phyloP scores from a whole-genome alignment of 768 basidiomycete genomes.

The Artomyces pyxidatus region DNA sequence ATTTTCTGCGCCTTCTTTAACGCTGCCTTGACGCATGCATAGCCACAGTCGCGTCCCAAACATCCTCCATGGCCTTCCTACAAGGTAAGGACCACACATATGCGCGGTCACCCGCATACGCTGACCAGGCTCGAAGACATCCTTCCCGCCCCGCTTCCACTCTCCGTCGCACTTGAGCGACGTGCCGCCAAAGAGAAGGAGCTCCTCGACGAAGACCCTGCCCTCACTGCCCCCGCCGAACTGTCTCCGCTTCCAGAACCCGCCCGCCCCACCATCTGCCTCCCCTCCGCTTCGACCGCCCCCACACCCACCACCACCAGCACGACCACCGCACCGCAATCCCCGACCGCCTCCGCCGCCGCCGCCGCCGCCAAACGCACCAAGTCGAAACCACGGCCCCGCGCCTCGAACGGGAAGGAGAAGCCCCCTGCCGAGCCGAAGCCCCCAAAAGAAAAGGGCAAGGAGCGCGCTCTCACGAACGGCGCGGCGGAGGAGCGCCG shows the following conservation, averaged over 20 bases:
- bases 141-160: constrained; percentile 11
- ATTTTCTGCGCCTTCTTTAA: not conserved
- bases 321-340: not conserved
- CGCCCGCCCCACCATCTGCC: not conserved
- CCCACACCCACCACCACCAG: constrained; percentile 7
- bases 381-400: too few relatives aligned
- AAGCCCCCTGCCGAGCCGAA: not conserved
- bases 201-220: constrained; percentile 15
- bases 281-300: constrained; percentile 5
- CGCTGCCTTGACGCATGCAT: not conserved
- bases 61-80: constrained; percentile 7
- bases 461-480: not conserved
- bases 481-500: not conserved
- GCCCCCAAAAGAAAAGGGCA: not conserved
- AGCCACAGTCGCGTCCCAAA: constrained; percentile 7
- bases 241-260: constrained; percentile 5
- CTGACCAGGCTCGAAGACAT: constrained; percentile 9
- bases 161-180: constrained; percentile 9
- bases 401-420: too few relatives aligned
- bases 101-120: not conserved
- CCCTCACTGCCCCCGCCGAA: constrained; percentile 6
- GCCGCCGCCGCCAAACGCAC: constrained; percentile 6
- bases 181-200: constrained; percentile 13
- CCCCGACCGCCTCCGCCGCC: not conserved
- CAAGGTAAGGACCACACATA: constrained; percentile 7